phyloP scores from a whole-genome alignment of 2,329 filamentous ascomycete species.

The Bimuria novae-zelandiae region DNA sequence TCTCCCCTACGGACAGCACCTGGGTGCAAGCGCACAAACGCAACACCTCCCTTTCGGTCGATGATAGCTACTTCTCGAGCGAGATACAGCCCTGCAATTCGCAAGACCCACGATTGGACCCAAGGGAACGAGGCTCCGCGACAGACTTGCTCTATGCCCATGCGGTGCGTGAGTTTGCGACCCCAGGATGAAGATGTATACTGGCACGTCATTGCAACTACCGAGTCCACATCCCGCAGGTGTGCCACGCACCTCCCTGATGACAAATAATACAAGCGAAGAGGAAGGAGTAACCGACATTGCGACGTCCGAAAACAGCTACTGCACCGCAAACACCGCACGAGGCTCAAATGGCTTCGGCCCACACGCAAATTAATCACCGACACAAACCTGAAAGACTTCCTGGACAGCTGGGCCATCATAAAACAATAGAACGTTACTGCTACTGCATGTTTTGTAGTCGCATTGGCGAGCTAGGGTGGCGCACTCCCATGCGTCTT shows the following conservation, averaged over 20 bases:
- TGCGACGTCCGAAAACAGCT: neutral
- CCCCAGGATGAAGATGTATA: conserved; percentile 9
- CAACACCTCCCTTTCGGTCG: conserved; percentile 8
- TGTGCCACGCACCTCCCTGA: neutral
- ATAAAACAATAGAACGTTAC: too few species aligned
- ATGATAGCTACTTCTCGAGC: conserved; percentile 16
- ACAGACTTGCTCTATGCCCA: conserved; percentile 26
- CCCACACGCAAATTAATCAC: too few species aligned
- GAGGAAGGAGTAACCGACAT: neutral
- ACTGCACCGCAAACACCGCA: too few species aligned
- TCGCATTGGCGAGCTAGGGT: too few species aligned
- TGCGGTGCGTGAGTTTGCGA: conserved; percentile 18
- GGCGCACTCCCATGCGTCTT: too few species aligned
- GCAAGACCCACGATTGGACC: conserved; percentile 16
- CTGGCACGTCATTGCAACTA: too few species aligned
- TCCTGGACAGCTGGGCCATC: too few species aligned
- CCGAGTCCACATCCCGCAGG: neutral
- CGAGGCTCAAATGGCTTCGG: too few species aligned
- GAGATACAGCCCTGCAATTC: conserved; percentile 15
- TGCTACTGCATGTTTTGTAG: too few species aligned
- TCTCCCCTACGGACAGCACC: conserved; percentile 20
- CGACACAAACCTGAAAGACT: too few species aligned
- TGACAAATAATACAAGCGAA: neutral
- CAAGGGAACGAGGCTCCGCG: conserved; percentile 22
- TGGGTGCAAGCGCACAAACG: conserved; percentile 14